phyloP scores from a whole-genome alignment of 352 stramenopile species.

The Phytophthora fragariae region DNA sequence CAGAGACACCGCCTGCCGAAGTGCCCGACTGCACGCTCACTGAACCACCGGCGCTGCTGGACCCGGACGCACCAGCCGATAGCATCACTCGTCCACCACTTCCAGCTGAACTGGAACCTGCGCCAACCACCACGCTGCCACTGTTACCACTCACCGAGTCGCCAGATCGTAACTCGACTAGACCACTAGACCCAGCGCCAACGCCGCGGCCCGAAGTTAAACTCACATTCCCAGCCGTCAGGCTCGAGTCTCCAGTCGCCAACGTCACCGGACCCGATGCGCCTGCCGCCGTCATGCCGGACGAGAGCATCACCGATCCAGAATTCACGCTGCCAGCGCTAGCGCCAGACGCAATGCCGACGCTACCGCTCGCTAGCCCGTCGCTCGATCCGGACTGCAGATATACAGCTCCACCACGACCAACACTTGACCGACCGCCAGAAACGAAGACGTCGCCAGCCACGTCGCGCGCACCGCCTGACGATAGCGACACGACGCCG shows the following conservation, averaged over 20 bases:
- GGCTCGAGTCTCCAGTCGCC: slow-evolving; percentile 11
- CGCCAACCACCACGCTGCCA: slow-evolving; percentile 12
- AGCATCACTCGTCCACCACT: slow-evolving; percentile 17
- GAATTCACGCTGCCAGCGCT: not conserved
- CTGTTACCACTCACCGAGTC: slow-evolving; percentile 11
- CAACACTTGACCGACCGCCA: slow-evolving; percentile 14
- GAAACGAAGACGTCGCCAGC: slow-evolving; percentile 23
- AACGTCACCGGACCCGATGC: slow-evolving; percentile 9
- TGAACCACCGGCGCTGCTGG: slow-evolving; percentile 12
- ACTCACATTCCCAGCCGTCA: slow-evolving; percentile 7
- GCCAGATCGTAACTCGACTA: slow-evolving; percentile 12
- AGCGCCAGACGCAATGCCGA: slow-evolving; percentile 8
- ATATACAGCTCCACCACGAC: slow-evolving; percentile 15
- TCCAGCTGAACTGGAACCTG: slow-evolving; percentile 9
- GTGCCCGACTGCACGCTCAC: slow-evolving; percentile 12
- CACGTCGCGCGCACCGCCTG: slow-evolving; percentile 17
- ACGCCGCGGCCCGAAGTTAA: slow-evolving; percentile 9
- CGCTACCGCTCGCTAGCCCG: slow-evolving; percentile 9
- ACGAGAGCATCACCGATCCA: not conserved
- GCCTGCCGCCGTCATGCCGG: not conserved
- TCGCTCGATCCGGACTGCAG: slow-evolving; percentile 26
- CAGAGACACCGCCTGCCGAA: slow-evolving; percentile 6
- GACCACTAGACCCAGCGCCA: slow-evolving; percentile 5
- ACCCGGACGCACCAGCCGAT: slow-evolving; percentile 7
- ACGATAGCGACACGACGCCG: slow-evolving; percentile 23